Base-by-base conservation (phyloP, 1,284 basidiomycete genomes). In the Mycosarcoma mackinlayi region DNA sequence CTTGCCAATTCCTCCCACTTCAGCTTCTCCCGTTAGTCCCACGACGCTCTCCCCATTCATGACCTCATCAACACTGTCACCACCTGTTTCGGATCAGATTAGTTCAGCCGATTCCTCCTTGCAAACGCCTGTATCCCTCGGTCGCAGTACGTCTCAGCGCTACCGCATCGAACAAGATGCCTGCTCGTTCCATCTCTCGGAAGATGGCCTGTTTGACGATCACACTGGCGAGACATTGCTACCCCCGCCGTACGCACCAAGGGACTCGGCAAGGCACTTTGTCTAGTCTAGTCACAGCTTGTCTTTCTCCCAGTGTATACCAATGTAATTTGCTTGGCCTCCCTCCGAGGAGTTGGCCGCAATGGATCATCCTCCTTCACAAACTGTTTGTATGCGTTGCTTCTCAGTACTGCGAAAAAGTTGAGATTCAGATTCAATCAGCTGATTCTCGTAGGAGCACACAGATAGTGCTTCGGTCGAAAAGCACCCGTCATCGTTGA, bases 151-250 rank as follows among this genome's bases (percentile, higher is more conserved):
- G 1, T 33, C 25, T 11, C 52, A 47, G 39, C 51, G 54, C 16
- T 57, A 57, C 30, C 58, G 58, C n/a, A 37, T 62, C 30, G 67
- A 65, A 42, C 49, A 61, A 30, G 62, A 66, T 39, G 67, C 57
- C 27, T 50, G 67, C 46, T 60, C 57, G 1, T 21, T 70, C 25
- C 53, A 57, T 21, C 24, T 70, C 1, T 57, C 57, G 13, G 64
- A 67, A n/a, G 53, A 66, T 27, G 64, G 54, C 16, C 28, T 60
- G 25, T 51, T 60, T 31, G 62, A 65, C 18, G 50, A 70, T 14
- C 49, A 55, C 25, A 54, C 57, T 4, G 67, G 62, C 18, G 57
- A 70, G 41, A 66, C 53, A 5, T 30, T 70, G 38, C 37, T 70
- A 14, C 67, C 62, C 6, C 67, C 64, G 19, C 66, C 66, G 2